Evolutionary conservation across 352 stramenopile species (phyloP), one percentile per base, ranked within the genome.

Genomic region (Pythium monospermum): DNA sequence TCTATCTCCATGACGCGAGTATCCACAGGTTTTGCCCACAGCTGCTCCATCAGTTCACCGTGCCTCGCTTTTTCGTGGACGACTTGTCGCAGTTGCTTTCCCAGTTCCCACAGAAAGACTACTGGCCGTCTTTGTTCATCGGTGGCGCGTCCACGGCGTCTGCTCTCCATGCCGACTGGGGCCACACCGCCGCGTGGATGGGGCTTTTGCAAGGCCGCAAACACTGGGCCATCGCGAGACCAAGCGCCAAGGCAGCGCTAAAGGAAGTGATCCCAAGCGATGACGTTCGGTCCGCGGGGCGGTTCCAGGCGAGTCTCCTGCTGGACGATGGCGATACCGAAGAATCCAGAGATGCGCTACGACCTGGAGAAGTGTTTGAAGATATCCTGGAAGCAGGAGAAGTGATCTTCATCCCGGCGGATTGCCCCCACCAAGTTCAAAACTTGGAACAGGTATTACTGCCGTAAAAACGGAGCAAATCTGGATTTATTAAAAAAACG

Each of bases 91-190:
- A 70, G 40, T 12, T 38, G 3, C 22, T 66, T 3, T 48, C 35
- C 1, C 31, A 46, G 10, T 61, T 45, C 13, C 57, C 55, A 36
- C 64, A 76, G 27, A 23, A 40, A 2, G 49, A 52, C 36, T 76
- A 76, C 56, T 76, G 67, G 67, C 67, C 64, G 6, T 71, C 60
- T 50, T 36, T 76, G 12, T 76, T 76, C 40, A 62, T 76, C 28
- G 65, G 67, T n/a, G 53, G 49, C 2, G 28, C 42, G 15, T 43
- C 51, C 1, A 76, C 64, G 2, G 26, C 57, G 7, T 76, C 67
- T 6, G 64, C 51, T 1, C 41, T 76, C 1, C 67, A 76, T 23
- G 52, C 42, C 5, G 67, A 76, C 38, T 74, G 66, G 66, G 61
- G 49, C 6, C 52, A 37, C 0, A 71, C 62, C 0, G 49, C 66